Evolutionary conservation across 2,329 filamentous ascomycete genomes (phyloP), one percentile per base, ranked within the genome.

Genomic region (Ophiostoma sp.): DNA sequence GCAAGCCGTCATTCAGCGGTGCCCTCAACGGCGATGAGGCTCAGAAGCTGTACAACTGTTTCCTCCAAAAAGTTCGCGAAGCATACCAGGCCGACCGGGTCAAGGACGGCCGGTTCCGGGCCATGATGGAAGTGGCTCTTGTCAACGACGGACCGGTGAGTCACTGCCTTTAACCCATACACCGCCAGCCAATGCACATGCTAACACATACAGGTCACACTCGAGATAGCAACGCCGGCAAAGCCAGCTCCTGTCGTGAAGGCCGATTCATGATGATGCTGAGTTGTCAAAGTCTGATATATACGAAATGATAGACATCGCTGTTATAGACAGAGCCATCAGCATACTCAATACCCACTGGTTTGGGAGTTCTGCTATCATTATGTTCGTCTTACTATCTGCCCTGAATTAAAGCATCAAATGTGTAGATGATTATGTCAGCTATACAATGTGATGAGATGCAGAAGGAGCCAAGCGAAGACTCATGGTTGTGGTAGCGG

Each of bases 121-220:
- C 95, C 67, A 97, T 96, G 94, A 99, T 99, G 95, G 90, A 98
- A 77, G 94, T 99, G 71, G 90, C 91, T 67, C 81, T 97, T 39
- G 89, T 97, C 67, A 98, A 98, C 75, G 94, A 98, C 75, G 88
- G 89, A 0, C 89, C 89, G 69, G 88, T 90, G 78, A 76, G 52
- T 57, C 23, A 57, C 20, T 10, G 7, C n/a, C 10, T 23, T 4
- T 44, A 3, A 35, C 33, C 11, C 33, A 48, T n/a, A 8, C 11
- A 17, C 15, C 41, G n/a, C 2, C 20, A 20, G 1, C 20, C 7
- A 10, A 44, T 27, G 41, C 4, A 23, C 17, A 39, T 48, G 27
- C 68, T 68, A 41, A 69, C 57, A n/a, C 39, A n/a, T 8, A 6
- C 44, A 72, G 71, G 69, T 72, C 13, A 72, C 71, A 1, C 36